Base-by-base conservation (phyloP, 169 alveolate species). In the Plasmodium gallinaceum region DNA sequence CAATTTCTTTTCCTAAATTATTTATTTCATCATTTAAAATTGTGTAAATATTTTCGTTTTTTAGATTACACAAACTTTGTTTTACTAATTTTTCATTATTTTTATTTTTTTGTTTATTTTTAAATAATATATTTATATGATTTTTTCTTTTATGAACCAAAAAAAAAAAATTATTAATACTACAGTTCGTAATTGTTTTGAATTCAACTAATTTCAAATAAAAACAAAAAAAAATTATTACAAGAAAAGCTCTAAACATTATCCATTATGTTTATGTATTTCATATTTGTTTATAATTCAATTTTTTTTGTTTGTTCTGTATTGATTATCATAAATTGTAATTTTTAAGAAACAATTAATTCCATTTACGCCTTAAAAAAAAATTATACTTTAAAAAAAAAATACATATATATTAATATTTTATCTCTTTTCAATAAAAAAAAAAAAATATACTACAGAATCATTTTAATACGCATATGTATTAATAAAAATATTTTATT, bases 1-100 rank as follows among this genome's bases (percentile, higher is more conserved):
- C 6, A 1, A 86, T 61, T 46, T 62, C 46, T 52, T 42, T 18
- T 10, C 42, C 45, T 0, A 86, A 14, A 39, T 58, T 71, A 51
- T 69, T 71, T 52, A 86, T 61, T 14, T 58, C 24, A 12, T 86
- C 60, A 43, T 86, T 86, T 86, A 86, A 48, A 8, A 42, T 8
- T n/a, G 18, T 14, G 61, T 83, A 43, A 26, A 70, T 39, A 0
- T 37, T 3, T 26, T 51, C 75, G 7, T 69, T 73, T 43, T 72
- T 46, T 48, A 26, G 26, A 8, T 1, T 32, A 10, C n/a, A 22
- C 8, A 12, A 12, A 62, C 12, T 54, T 22, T 18, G 10, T 32
- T 54, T 52, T 24, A 18, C 7, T 26, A 12, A 6, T 39, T 54
- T n/a, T 54, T 14, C n/a, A 0, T 14, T 73, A 43, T 5, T 54